phyloP scores from a whole-genome alignment of 1,284 basidiomycete species.

The Tilletia horrida region DNA sequence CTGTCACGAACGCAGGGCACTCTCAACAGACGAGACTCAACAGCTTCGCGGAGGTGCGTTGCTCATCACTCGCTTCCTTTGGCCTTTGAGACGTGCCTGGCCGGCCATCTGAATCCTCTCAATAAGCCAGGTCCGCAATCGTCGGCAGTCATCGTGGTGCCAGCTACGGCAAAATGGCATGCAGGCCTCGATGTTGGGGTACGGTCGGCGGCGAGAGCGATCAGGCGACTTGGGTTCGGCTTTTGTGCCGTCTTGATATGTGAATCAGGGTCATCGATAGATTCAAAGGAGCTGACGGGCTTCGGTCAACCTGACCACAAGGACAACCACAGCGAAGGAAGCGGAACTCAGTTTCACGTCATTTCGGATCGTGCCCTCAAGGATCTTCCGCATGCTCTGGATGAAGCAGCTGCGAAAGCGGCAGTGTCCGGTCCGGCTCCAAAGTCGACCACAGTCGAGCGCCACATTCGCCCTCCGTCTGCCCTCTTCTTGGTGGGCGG shows the following conservation, averaged over 20 bases:
- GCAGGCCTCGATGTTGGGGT: slow-evolving; percentile 18
- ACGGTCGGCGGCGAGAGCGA: slow-evolving; percentile 19
- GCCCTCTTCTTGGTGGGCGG: slow-evolving; percentile 26
- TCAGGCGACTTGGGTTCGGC: slow-evolving; percentile 23
- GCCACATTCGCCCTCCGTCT: slow-evolving; percentile 2
- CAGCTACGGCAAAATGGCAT: neutral
- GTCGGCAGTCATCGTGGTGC: slow-evolving; percentile 21
- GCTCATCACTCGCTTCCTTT: slow-evolving; percentile 24
- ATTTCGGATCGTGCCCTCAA: neutral
- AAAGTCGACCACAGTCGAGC: too few species aligned
- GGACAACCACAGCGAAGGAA: neutral
- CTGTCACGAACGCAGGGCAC: slow-evolving; percentile 5
- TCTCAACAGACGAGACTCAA: slow-evolving; percentile 16
- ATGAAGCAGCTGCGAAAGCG: too few species aligned
- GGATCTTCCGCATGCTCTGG: neutral
- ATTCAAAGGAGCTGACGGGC: neutral
- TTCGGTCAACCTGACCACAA: neutral
- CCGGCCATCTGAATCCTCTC: slow-evolving; percentile 20
- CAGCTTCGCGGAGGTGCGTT: slow-evolving; percentile 1
- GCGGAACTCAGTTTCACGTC: neutral
- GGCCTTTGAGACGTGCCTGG: slow-evolving; percentile 18
- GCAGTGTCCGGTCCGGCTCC: too few species aligned
- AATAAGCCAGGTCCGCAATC: slow-evolving; percentile 20
- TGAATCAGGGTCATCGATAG: neutral
- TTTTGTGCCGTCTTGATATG: slow-evolving; percentile 11